phyloP scores from a whole-genome alignment of 352 stramenopile genomes.

The Globisporangium canariense region DNA sequence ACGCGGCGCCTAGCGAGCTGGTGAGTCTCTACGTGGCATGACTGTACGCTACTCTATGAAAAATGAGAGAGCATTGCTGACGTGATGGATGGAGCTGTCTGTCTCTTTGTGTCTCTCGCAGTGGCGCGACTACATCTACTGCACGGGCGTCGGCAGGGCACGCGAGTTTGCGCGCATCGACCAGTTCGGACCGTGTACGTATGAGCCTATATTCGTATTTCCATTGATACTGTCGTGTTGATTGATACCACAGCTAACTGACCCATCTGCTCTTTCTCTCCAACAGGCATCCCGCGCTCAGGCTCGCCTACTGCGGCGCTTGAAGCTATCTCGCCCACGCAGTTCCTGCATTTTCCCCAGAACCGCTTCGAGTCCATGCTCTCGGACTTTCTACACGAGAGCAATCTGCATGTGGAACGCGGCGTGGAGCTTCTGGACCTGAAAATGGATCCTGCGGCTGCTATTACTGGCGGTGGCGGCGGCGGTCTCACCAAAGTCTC shows the following conservation, averaged over 20 bases:
- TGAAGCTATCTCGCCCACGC: conserved; percentile 58
- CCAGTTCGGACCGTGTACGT: conserved; percentile 69
- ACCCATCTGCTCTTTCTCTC: background rate
- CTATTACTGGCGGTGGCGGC: conserved; percentile 2
- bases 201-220: background rate
- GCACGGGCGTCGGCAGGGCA: conserved; percentile 57
- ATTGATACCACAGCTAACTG: background rate
- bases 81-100: background rate
- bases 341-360: conserved; percentile 85
- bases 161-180: conserved; percentile 76
- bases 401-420: conserved; percentile 49
- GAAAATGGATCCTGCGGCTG: conserved; percentile 9
- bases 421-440: conserved; percentile 54
- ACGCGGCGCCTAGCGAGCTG: conserved; percentile 58
- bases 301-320: conserved; percentile 15
- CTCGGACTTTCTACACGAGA: conserved; percentile 44
- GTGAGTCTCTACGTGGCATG: conserved; percentile 26
- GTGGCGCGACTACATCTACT: conserved; percentile 88
- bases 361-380: conserved; percentile 78
- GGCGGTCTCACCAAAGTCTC: conserved; percentile 21
- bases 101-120: conserved; percentile 16
- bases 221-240: background rate
- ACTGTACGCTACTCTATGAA: background rate
- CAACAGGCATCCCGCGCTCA: conserved; percentile 44
- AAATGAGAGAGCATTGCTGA: background rate